Base-by-base conservation (phyloP, 2,329 filamentous ascomycete genomes). In the Phymatotrichopsis omnivora region DNA sequence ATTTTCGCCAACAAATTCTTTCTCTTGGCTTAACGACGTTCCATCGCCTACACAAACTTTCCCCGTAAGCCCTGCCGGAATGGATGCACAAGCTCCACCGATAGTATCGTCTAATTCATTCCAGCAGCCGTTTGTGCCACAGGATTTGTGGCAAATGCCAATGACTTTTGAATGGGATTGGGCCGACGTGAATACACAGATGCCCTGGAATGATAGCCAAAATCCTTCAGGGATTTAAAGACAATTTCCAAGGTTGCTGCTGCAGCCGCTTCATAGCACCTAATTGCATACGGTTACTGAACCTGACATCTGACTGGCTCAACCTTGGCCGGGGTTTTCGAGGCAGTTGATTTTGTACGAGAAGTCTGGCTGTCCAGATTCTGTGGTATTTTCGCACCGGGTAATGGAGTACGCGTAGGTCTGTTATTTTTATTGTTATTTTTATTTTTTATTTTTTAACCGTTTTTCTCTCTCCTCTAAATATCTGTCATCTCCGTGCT, bases 111-210 rank as follows among this genome's bases (percentile, higher is more conserved):
- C 38, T 3, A 47, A 39, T 33, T 30, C 69, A 14, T 86, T 87
- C 60, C 81, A 87, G 58, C 83, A 93, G 56, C 87, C 87, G 0
- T 81, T 94, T 58, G 76, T 96, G 17, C 89, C 91, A 4, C 85
- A 89, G 58, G 91, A 96, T 64, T 65, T 96, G 20, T 98, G 91
- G 78, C 82, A 89, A 62, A 80, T 96, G 75, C 87, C 89, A 1
- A 93, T 94, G 80, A 93, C 85, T 2, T 72, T 96, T 17, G 89
- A 96, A 61, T 95, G 87, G 86, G 85, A 82, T 55, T 83, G 78
- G 79, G 57, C 53, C 14, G 56, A 57, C 40, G 45, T 56, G 25
- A 46, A 41, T 31, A 44, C 42, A 8, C 44, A 48, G 27, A 37
- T 51, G 14, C 45, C 48, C 2, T 51, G 48, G 48, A 40, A 31